These are phyloP conservation scores for Acacia confusa DNA, from an alignment of 306 rosid species.

Conservation along the genomic window DNA sequence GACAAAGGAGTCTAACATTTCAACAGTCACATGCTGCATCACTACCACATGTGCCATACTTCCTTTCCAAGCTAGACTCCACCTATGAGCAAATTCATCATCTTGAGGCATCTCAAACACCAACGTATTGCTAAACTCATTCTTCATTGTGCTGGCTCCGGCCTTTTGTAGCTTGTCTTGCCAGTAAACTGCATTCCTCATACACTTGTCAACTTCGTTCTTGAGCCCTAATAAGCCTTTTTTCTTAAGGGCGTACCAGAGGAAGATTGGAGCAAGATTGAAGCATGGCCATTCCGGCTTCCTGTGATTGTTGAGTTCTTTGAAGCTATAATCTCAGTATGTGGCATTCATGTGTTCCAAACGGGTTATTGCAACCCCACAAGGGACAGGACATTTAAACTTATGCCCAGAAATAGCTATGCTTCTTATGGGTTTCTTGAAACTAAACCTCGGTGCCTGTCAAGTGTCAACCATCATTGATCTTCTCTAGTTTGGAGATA, in stretches of 20 bases:
- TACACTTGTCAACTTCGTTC: constrained; percentile 65
- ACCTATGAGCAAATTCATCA: neutral
- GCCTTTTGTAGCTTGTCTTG: neutral
- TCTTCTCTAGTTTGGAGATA: neutral
- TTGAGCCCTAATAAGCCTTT: constrained; percentile 63
- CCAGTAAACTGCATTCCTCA: constrained; percentile 39
- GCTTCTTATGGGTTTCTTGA: neutral
- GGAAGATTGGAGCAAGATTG: constrained; percentile 30
- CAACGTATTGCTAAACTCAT: neutral
- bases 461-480: neutral
- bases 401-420: neutral
- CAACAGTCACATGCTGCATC: neutral
- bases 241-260: constrained; percentile 47
- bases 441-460: neutral
- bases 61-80: neutral
- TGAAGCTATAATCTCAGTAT: constrained; percentile 49
- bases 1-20: neutral
- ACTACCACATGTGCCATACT: neutral
- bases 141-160: neutral
- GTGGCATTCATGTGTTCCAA: constrained; percentile 50
- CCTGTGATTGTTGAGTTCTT: constrained; percentile 50
- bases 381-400: constrained; percentile 35
- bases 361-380: constrained; percentile 55
- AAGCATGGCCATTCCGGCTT: constrained; percentile 66
- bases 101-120: neutral